Conservation (phyloP, 2,329 filamentous ascomycete genomes). For the Trichoderma harzianum region DNA sequence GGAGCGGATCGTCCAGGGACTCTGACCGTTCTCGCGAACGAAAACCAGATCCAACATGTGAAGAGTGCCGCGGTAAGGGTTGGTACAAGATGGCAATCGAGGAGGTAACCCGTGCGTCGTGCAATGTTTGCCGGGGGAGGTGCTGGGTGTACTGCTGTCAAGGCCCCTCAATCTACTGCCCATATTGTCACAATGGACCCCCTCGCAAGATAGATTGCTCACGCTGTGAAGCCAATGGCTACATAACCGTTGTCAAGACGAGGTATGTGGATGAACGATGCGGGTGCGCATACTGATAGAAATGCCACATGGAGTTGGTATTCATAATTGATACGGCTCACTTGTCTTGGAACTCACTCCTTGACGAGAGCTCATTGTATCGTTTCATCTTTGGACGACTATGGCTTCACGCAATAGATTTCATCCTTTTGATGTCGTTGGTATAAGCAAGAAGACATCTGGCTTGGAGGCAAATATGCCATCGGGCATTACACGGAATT, state of each 20-base stretch:
- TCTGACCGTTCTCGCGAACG: constrained; percentile 7
- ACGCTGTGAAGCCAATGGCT: background rate
- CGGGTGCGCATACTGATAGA: background rate
- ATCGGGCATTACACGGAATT: background rate
- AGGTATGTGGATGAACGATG: background rate
- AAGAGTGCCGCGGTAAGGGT: constrained; percentile 11
- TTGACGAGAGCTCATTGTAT: background rate
- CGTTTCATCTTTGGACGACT: background rate
- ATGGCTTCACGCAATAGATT: background rate
- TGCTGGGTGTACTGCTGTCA: constrained; percentile 5
- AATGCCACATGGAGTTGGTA: background rate
- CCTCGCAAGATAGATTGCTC: background rate
- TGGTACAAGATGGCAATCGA: background rate
- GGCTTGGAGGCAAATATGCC: background rate
- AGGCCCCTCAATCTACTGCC: background rate
- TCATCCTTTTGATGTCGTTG: background rate
- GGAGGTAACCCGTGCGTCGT: background rate
- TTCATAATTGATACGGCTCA: background rate
- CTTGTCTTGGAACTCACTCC: background rate
- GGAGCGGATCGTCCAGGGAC: constrained; percentile 6
- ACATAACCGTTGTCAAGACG: background rate
- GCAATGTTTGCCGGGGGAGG: background rate
- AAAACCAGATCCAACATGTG: constrained; percentile 11
- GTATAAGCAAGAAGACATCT: background rate
- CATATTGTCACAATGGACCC: background rate